Conservation (phyloP, 306 rosid species). For the Trichosanthes truncata region DNA sequence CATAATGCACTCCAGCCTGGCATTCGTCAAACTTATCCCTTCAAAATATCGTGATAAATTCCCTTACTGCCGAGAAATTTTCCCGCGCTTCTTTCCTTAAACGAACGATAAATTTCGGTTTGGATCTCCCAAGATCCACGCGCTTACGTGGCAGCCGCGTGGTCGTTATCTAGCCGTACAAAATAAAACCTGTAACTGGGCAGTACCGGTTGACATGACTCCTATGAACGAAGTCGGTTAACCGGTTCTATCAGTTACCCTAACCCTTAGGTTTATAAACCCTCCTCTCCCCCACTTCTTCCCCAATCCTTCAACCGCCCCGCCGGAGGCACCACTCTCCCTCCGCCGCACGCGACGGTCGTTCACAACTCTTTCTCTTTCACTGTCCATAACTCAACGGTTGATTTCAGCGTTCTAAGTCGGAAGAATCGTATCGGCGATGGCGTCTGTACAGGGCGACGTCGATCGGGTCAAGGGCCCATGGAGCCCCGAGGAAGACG, state of each 20-base stretch:
- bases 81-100: constrained; percentile 5
- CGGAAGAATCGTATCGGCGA: neutral
- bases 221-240: constrained; percentile 23
- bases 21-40: neutral
- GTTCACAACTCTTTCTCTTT: neutral
- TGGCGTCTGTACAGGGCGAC: constrained; percentile 17
- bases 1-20: neutral
- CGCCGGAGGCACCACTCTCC: neutral
- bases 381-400: neutral
- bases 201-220: constrained; percentile 25
- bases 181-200: constrained; percentile 19
- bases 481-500: constrained; percentile 54
- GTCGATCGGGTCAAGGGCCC: constrained; percentile 43
- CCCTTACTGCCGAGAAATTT: constrained; percentile 20
- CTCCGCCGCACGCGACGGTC: constrained; percentile 1
- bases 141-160: constrained; percentile 27
- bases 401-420: neutral
- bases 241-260: constrained; percentile 40
- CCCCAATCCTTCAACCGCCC: neutral
- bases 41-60: constrained; percentile 5
- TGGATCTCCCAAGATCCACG: constrained; percentile 14
- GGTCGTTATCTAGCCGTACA: constrained; percentile 28
- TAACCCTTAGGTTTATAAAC: constrained; percentile 27
- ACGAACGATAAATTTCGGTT: constrained; percentile 14
- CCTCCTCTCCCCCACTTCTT: neutral